Evolutionary conservation across 495 filamentous ascomycete species (phyloP).

Genomic region (Ramalina intermedia): DNA sequence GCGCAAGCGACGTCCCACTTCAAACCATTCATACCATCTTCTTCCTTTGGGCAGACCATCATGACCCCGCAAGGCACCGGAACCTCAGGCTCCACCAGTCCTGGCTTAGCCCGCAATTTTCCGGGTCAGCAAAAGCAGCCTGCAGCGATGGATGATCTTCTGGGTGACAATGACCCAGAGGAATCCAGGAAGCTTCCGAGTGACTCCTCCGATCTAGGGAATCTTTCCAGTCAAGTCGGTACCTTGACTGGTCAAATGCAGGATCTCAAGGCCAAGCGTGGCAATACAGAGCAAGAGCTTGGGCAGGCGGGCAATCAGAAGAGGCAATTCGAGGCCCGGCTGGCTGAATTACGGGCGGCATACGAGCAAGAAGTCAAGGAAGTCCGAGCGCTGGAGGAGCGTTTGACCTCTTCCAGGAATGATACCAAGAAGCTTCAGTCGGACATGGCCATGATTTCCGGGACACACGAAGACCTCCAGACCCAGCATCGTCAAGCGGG

Average conservation of each 20-base stretch:
- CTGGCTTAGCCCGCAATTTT: constrained; percentile 19
- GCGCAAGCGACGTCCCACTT: constrained; percentile 38
- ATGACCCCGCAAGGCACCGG: constrained; percentile 69
- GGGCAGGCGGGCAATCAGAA: constrained; percentile 71
- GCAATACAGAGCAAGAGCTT: constrained; percentile 62
- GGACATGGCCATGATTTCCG: constrained; percentile 71
- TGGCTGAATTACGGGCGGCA: constrained; percentile 66
- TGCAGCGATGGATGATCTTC: constrained; percentile 69
- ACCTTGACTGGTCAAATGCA: constrained; percentile 86
- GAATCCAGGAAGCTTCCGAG: constrained; percentile 71
- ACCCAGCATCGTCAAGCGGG: constrained; percentile 65
- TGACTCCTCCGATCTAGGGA: constrained; percentile 88
- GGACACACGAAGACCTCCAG: constrained; percentile 67
- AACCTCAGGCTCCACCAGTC: constrained; percentile 40
- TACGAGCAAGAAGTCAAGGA: constrained; percentile 89
- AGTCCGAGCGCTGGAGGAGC: constrained; percentile 72
- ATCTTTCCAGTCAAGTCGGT: constrained; percentile 87
- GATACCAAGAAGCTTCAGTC: constrained; percentile 72
- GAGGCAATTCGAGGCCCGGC: constrained; percentile 73
- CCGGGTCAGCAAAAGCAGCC: constrained; percentile 31
- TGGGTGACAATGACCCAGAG: constrained; percentile 86
- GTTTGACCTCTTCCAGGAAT: constrained; percentile 54
- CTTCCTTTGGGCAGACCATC: constrained; percentile 74
- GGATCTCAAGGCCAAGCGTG: constrained; percentile 69
- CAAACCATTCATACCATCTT: constrained; percentile 84